Base-by-base conservation (phyloP, 2,329 filamentous ascomycete species). In the Chrysosphaeria jannelii region DNA sequence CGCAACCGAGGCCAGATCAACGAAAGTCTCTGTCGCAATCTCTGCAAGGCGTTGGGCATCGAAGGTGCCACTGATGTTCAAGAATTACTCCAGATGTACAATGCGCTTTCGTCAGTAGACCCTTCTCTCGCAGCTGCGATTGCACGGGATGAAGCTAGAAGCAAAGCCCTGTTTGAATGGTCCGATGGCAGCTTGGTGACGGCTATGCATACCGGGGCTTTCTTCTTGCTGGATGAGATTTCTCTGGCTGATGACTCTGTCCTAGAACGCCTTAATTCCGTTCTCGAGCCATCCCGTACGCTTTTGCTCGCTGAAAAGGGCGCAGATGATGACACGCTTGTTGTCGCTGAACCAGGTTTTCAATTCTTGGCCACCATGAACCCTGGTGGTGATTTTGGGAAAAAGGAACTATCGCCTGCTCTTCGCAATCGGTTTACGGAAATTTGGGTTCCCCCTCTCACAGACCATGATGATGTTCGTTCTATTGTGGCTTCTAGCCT, bases 301-400 rank as follows among this genome's bases (percentile, higher is more conserved):
- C 59, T 97, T 14, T 49, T 97, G 3, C 56, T 99, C 10, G 88
- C 88, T 0, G 85, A 97, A 41, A 97, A 93, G 43, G 88, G 85
- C 5, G 27, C 14, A 5, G 26, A 21, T 2, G 57, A 71, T 5
- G 67, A 90, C 39, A 78, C 78, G 0, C 65, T 74, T 31, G 57
- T 97, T 13, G 57, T 59, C 16, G 85, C 71, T 5, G 44, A 53
- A 8, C 53, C 69, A 19, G 74, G 70, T 0, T 99, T 93, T 43
- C 79, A 97, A 36, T 91, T 97, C 43, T 61, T 97, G 28, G 81
- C 85, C 4, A 97, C 85, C 0, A 99, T 99, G 85, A 99, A 99
- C 34, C 85, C 85, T 6, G 88, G 88, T 23, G 85, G 88, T 21
- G 85, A 99, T 39, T 97, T 93, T 40, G 85, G 85, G 32, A 99